Percentiles rank a stretch among this genome's conserved stretches.
Conservation (phyloP, 2,329 filamentous ascomycete species). For the Calonectria hongkongensis region DNA sequence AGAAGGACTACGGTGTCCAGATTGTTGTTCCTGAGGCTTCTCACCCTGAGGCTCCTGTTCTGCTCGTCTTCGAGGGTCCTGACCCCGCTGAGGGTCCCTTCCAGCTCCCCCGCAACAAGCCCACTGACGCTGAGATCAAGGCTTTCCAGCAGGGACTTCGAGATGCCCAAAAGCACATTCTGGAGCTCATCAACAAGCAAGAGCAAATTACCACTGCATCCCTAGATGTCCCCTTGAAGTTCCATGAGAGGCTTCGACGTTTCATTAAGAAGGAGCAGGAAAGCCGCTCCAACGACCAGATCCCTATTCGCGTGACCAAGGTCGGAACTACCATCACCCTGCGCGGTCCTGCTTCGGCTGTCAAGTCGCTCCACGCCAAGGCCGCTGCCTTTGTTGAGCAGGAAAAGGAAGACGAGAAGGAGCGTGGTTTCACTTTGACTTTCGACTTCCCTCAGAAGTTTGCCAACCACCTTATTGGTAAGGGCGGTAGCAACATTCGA, state of each 20-base stretch:
- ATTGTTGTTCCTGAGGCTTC: conserved; percentile 80
- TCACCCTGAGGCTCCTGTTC: conserved; percentile 76
- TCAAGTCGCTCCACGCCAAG: conserved; percentile 83
- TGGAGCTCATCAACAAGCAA: conserved; percentile 75
- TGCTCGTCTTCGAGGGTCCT: conserved; percentile 85
- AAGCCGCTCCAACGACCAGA: conserved; percentile 72
- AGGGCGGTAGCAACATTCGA: conserved; percentile 79
- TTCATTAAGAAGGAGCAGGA: conserved; percentile 81
- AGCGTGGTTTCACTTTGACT: conserved; percentile 88
- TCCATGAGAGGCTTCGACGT: conserved; percentile 77
- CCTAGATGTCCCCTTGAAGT: conserved; percentile 77
- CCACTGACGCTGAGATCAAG: conserved; percentile 69
- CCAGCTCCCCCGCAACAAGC: conserved; percentile 72
- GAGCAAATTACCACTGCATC: conserved; percentile 70
- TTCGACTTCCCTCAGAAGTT: conserved; percentile 98
- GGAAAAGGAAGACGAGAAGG: conserved; percentile 94
- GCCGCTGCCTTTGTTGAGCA: conserved; percentile 87
- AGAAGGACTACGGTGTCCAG: conserved; percentile 82
- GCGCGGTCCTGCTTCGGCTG: conserved; percentile 83
- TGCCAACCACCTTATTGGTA: conserved; percentile 88
- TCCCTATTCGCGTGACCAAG: conserved; percentile 76
- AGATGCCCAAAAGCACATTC: conserved; percentile 74
- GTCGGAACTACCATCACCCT: conserved; percentile 80
- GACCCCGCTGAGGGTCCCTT: conserved; percentile 68
- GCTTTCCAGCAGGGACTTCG: conserved; percentile 73